Conservation (phyloP, 2,329 filamentous ascomycete genomes). For the Ophiostoma piceae region DNA sequence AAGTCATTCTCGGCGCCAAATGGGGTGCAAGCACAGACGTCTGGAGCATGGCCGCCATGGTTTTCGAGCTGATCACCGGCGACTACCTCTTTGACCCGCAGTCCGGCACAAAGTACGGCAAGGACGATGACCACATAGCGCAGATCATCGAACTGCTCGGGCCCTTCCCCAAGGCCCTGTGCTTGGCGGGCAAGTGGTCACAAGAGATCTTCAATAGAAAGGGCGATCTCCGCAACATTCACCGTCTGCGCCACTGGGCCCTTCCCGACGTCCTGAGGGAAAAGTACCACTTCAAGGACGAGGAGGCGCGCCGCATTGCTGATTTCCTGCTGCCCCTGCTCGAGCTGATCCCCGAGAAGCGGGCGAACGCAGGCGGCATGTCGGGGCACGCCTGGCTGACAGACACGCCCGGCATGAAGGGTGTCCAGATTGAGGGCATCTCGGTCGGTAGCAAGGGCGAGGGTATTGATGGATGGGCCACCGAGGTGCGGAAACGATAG, state of each 20-base stretch:
- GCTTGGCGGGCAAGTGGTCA: constrained; percentile 90
- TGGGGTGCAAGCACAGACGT: constrained; percentile 99
- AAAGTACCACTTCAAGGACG: constrained; percentile 89
- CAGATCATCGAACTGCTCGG: constrained; percentile 97
- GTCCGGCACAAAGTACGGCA: constrained; percentile 97
- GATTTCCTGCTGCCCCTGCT: constrained; percentile 89
- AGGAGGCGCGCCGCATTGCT: constrained; percentile 71
- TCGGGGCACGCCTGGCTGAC: constrained; percentile 75
- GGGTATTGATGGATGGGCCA: constrained; percentile 90
- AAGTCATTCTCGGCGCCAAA: constrained; percentile 93
- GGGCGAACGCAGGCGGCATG: constrained; percentile 93
- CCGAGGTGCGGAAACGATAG: constrained; percentile 71
- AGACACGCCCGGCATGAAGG: constrained; percentile 84
- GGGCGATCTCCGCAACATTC: constrained; percentile 94
- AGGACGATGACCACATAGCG: constrained; percentile 98
- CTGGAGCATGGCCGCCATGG: constrained; percentile 99
- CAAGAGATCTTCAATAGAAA: constrained; percentile 99
- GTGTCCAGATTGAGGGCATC: constrained; percentile 64
- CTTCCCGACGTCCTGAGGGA: constrained; percentile 87
- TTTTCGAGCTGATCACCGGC: constrained; percentile 91
- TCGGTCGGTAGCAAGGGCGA: constrained; percentile 78
- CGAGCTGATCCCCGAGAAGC: constrained; percentile 77
- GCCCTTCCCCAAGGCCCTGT: constrained; percentile 86
- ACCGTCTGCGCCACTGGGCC: constrained; percentile 92
- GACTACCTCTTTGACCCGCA: constrained; percentile 98